Base-by-base conservation (phyloP, 768 basidiomycete species). In the Pisolithus tinctorius region DNA sequence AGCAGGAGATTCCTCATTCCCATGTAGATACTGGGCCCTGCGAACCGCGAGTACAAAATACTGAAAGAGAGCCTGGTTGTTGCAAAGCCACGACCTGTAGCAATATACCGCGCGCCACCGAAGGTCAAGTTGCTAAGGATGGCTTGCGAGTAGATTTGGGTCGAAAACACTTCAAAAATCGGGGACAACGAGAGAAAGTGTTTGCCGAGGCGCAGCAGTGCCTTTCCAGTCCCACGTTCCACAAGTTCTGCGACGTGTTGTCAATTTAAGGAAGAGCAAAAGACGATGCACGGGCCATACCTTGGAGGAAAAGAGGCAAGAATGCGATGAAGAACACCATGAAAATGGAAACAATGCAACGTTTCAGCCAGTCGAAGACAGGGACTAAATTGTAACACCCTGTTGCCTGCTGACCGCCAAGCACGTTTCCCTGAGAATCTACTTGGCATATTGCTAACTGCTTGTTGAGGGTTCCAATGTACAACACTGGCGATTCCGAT, bases 21-120 rank as follows among this genome's bases (percentile, higher is more conserved):
- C 78, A 97, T 83, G 75, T 99, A 99, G 67, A 99, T 97, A 61
- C 92, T 94, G n/a, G 96, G 95, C 16, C 96, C 96, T 41, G 96
- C 96, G 71, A 99, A 99, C 48, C 96, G 88, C 17, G 96, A 97
- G 71, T 97, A 99, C 26, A 98, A 81, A 61, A 97, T 95, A 61
- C 85, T 86, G 79, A 99, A 99, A 27, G 85, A 91, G 56, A 97
- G 89, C 31, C 96, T 84, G 37, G 90, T 94, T 10, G 96, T 99
- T 26, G 95, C 96, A 68, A 99, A 99, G 47, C 96, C 96, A 74
- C 96, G 91, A 53, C 96, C 96, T 40, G 96, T 99, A 42, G 96
- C 96, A 57, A 99, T 99, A 67, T 99, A 99, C 51, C 96, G 87
- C 49, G 96, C 96, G 54, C 96, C 96, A 73, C 96, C 96, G 61